Evolutionary conservation across 148 eudicot genomes (phyloP).

Genomic region (Nepenthes mirabilis): DNA sequence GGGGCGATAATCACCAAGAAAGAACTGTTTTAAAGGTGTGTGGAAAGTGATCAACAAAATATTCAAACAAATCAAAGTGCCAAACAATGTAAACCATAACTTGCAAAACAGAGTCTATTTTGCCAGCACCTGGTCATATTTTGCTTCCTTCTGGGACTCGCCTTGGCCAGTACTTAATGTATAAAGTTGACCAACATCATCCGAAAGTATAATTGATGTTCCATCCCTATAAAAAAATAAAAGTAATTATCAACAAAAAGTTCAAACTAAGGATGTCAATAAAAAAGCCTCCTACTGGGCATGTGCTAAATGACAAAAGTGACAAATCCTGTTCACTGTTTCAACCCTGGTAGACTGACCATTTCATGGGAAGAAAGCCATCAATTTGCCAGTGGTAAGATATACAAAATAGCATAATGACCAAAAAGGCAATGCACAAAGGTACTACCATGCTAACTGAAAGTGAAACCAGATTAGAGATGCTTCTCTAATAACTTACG

Average conservation of each 20-base stretch:
- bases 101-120: background rate
- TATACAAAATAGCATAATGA: no score
- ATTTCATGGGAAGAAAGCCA: no score
- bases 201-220: slow-evolving; percentile 90
- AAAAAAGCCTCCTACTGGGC: background rate
- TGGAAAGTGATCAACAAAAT: slow-evolving; percentile 7
- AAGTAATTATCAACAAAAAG: background rate
- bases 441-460: background rate
- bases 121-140: slow-evolving; percentile 79
- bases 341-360: no score
- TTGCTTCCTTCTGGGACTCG: slow-evolving; percentile 79
- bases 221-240: slow-evolving; percentile 52
- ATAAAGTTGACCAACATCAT: slow-evolving; percentile 91
- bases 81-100: slow-evolving; percentile 2
- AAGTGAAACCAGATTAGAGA: background rate
- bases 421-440: no score
- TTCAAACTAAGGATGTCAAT: background rate
- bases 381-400: no score
- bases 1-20: slow-evolving; percentile 97
- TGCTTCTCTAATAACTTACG: slow-evolving; percentile 48
- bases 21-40: slow-evolving; percentile 48
- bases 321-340: no score
- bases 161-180: slow-evolving; percentile 89
- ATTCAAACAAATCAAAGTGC: background rate
- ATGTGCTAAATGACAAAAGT: no score